Evolutionary conservation across 495 filamentous ascomycete genomes (phyloP).

Genomic region (Baudoinia panamericana): DNA sequence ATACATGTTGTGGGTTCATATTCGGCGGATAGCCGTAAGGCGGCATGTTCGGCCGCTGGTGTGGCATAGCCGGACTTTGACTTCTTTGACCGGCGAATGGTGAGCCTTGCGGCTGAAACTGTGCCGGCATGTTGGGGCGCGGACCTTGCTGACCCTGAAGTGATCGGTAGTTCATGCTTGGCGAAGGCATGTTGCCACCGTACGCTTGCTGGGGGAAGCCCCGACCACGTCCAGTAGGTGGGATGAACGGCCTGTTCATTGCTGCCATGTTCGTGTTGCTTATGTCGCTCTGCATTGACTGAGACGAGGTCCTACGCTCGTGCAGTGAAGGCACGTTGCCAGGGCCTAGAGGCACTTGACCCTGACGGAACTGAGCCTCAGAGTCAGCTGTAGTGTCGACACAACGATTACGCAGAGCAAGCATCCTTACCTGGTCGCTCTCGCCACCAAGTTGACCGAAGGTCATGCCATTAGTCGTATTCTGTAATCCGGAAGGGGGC

Average conservation of each 20-base stretch:
- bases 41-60: slow-evolving; percentile 57
- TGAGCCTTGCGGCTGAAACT: slow-evolving; percentile 44
- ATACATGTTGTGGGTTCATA: slow-evolving; percentile 48
- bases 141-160: slow-evolving; percentile 47
- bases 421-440: slow-evolving; percentile 50
- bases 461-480: slow-evolving; percentile 48
- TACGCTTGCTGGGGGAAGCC: slow-evolving; percentile 36
- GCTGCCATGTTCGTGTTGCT: slow-evolving; percentile 46
- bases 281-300: slow-evolving; percentile 66
- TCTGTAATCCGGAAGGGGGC: slow-evolving; percentile 52
- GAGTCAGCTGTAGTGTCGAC: too few relatives aligned
- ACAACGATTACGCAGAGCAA: not conserved
- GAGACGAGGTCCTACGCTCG: slow-evolving; percentile 67
- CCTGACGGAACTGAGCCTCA: slow-evolving; percentile 5
- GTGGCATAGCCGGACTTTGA: slow-evolving; percentile 57
- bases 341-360: slow-evolving; percentile 33
- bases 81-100: slow-evolving; percentile 8
- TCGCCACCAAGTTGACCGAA: slow-evolving; percentile 70
- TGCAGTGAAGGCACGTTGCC: slow-evolving; percentile 56
- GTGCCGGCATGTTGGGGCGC: slow-evolving; percentile 44
- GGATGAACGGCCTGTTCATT: slow-evolving; percentile 29
- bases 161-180: slow-evolving; percentile 44
- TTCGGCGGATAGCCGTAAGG: slow-evolving; percentile 47
- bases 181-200: slow-evolving; percentile 54
- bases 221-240: slow-evolving; percentile 53